Percentiles rank a stretch among this genome's conserved stretches.
phyloP scores from a whole-genome alignment of 148 eudicot genomes.

The Chenopodium album region DNA sequence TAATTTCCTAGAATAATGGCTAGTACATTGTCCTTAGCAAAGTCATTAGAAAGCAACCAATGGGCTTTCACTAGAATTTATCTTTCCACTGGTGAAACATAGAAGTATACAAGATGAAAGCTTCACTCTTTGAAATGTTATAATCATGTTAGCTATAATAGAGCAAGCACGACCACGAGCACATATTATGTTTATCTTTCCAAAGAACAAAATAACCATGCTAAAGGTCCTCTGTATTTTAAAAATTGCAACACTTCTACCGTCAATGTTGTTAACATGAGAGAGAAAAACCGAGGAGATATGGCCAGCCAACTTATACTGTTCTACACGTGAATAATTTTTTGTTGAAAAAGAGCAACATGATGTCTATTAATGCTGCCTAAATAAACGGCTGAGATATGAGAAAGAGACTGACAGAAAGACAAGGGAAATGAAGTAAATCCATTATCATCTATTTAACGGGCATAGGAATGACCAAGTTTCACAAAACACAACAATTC shows the following conservation, averaged over 20 bases:
- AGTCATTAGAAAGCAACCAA: no score
- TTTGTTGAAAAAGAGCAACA: not conserved
- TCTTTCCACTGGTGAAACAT: no score
- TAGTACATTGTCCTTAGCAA: not conserved
- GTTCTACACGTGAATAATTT: not conserved
- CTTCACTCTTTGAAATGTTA: no score
- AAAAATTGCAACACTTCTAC: not conserved
- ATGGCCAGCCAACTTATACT: not conserved
- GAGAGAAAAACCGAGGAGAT: no score
- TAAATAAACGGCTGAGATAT: not conserved
- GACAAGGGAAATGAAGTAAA: not conserved
- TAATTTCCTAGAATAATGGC: not conserved
- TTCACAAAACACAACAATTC: conserved; percentile 1
- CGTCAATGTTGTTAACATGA: not conserved
- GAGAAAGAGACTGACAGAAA: not conserved
- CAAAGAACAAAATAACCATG: no score
- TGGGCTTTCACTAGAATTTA: no score
- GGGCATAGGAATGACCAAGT: not conserved
- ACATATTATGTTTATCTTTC: no score
- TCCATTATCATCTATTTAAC: not conserved
- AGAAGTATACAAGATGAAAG: no score
- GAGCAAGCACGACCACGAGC: no score
- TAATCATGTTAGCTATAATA: no score
- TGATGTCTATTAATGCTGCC: not conserved
- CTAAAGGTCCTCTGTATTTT: no score